Percentiles rank a stretch among this genome's conserved stretches.
Conservation (phyloP, 2,329 filamentous ascomycete genomes). For the Aspergillus aculeatinus region DNA sequence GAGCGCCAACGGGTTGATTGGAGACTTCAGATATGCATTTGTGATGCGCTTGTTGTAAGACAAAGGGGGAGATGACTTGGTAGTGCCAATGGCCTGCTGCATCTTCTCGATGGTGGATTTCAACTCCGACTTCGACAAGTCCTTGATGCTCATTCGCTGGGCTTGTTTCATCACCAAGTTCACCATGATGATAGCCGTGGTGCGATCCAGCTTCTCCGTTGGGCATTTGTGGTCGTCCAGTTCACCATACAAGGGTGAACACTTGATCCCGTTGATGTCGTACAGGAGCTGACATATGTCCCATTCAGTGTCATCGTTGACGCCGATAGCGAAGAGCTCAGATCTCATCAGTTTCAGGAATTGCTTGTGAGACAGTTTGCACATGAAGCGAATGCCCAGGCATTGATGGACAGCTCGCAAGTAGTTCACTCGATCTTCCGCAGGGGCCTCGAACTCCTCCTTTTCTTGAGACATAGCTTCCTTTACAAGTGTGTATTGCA, state of each 20-base stretch:
- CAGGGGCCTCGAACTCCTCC: conserved; percentile 62
- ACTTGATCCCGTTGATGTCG: conserved; percentile 78
- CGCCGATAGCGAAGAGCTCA: conserved; percentile 74
- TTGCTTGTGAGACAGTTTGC: conserved; percentile 79
- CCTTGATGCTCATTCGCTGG: conserved; percentile 81
- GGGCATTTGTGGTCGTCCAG: conserved; percentile 74
- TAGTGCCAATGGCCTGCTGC: conserved; percentile 75
- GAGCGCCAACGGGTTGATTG: conserved; percentile 77
- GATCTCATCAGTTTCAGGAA: conserved; percentile 87
- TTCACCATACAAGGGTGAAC: conserved; percentile 68
- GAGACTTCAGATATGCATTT: conserved; percentile 75
- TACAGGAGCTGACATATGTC: conserved; percentile 83
- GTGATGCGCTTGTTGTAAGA: conserved; percentile 85
- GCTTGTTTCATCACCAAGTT: conserved; percentile 81
- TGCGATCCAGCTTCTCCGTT: conserved; percentile 73
- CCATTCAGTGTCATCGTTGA: conserved; percentile 78
- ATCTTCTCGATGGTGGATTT: conserved; percentile 90
- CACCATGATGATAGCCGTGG: conserved; percentile 76
- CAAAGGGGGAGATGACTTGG: conserved; percentile 76
- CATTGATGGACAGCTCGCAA: conserved; percentile 80
- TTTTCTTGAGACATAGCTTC: conserved; percentile 69
- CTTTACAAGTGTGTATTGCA: conserved; percentile 78
- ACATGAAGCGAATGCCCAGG: conserved; percentile 79
- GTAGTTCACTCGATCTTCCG: conserved; percentile 74
- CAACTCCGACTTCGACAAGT: conserved; percentile 85